Base-by-base conservation (phyloP, 495 filamentous ascomycete genomes). In the Bacidia rubella region DNA sequence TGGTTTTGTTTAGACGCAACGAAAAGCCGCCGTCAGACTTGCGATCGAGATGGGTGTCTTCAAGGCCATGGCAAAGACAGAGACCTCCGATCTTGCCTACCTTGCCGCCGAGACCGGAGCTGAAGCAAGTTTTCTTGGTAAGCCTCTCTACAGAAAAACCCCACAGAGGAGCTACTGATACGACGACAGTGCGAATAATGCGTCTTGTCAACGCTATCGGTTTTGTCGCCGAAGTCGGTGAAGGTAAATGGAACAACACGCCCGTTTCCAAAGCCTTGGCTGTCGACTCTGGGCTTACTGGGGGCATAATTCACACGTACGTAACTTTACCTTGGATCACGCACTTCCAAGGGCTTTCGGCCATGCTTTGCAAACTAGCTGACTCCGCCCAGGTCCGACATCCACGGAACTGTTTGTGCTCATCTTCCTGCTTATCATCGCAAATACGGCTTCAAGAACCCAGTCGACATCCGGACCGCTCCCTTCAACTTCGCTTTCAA, bases 401-500 rank as follows among this genome's bases (percentile, higher is more conserved):
- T n/a, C 10, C 9, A 10, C 10, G 32, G 10, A 10, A 9, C 32
- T 10, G n/a, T 39, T n/a, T 39, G 9, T n/a, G 32, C 32, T n/a
- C 9, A 39, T 10, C 9, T 39, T 9, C 32, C 32, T 10, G 32
- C 32, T 9, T 39, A 39, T 39, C n/a, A 10, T n/a, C 32, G 32
- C n/a, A 9, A 10, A 9, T 10, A 39, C 32, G n/a, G 32, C n/a
- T 39, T 39, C 32, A 39, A 39, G 10, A 39, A 39, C 32, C 32
- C 32, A 9, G n/a, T 39, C 32, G 32, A 39, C 32, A n/a, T n/a
- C 32, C 10, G n/a, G 10, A 39, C 9, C 32, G 9, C 32, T 9
- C 32, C 32, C n/a, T 39, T 39, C 32, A 9, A 39, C 9, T 39
- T 68, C 45, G 71, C 63, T 22, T 66, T 65, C 54, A 60, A 71